phyloP scores from a whole-genome alignment of 2,329 filamentous ascomycete genomes.

The Acephala macrosclerotiorum region DNA sequence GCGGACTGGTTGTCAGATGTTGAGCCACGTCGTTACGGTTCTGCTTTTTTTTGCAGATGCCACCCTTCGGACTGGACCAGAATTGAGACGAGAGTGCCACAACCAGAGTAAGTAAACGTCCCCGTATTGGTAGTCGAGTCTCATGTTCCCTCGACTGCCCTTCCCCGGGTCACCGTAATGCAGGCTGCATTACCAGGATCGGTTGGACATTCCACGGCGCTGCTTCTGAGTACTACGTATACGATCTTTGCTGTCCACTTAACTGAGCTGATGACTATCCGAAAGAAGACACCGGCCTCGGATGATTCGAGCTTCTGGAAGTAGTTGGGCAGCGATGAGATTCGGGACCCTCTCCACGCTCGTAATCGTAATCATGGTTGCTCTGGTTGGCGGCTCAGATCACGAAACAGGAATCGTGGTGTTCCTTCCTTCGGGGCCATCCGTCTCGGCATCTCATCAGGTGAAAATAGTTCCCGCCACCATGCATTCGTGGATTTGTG shows the following conservation, averaged over 20 bases:
- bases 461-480: not conserved
- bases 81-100: not conserved
- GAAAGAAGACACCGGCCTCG: constrained; percentile 1
- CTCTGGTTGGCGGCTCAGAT: constrained; percentile 19
- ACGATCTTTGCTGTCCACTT: not conserved
- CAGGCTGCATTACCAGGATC: not conserved
- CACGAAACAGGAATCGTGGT: constrained; percentile 16
- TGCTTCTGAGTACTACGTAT: not conserved
- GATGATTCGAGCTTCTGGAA: constrained; percentile 8
- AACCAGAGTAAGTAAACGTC: not conserved
- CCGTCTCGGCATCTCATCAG: not conserved
- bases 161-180: not conserved
- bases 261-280: not conserved
- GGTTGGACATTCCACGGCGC: not conserved
- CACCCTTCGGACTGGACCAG: not conserved
- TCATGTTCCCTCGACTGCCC: not conserved
- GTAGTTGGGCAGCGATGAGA: constrained; percentile 7
- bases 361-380: not conserved
- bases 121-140: not conserved
- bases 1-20: not conserved
- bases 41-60: no score
- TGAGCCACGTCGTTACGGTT: not conserved
- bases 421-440: constrained; percentile 4
- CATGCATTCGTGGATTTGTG: not conserved
- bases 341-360: constrained; percentile 10